Evolutionary conservation across 106 monocot genomes (phyloP).

Genomic region (Gastrodia elata): DNA sequence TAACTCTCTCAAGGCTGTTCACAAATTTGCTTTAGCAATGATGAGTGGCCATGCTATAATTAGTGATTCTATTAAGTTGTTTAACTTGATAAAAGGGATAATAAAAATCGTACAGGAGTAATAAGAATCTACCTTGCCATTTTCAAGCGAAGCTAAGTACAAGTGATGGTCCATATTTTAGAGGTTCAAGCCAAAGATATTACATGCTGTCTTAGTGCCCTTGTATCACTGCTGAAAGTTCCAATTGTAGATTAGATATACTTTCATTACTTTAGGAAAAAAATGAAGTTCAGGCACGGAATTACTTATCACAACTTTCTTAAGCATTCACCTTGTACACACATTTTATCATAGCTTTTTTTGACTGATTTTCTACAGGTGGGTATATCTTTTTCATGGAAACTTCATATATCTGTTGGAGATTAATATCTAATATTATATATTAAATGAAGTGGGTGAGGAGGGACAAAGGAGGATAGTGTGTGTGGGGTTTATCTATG

Average conservation of each 20-base stretch:
- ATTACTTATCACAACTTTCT: too few species aligned
- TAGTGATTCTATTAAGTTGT: neutral
- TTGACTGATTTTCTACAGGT: neutral
- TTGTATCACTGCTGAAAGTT: neutral
- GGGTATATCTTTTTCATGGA: neutral
- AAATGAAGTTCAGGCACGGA: too few species aligned
- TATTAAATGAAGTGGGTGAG: too few species aligned
- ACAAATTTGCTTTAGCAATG: neutral
- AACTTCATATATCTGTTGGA: neutral
- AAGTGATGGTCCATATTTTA: neutral
- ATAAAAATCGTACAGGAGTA: neutral
- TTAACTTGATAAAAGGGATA: neutral
- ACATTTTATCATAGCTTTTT: neutral
- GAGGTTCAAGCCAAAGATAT: neutral
- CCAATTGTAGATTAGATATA: neutral
- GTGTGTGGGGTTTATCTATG: too few species aligned
- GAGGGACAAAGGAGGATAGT: too few species aligned
- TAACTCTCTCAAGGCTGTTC: neutral
- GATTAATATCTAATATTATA: too few species aligned
- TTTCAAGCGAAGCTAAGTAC: neutral
- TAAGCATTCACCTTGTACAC: neutral
- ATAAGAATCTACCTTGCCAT: too few species aligned
- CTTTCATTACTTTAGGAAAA: too few species aligned
- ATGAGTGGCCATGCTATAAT: neutral
- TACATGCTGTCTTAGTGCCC: neutral